These are phyloP conservation scores for Penicillium desertorum DNA, from an alignment of 495 filamentous ascomycete genomes.

Conservation along the genomic window DNA sequence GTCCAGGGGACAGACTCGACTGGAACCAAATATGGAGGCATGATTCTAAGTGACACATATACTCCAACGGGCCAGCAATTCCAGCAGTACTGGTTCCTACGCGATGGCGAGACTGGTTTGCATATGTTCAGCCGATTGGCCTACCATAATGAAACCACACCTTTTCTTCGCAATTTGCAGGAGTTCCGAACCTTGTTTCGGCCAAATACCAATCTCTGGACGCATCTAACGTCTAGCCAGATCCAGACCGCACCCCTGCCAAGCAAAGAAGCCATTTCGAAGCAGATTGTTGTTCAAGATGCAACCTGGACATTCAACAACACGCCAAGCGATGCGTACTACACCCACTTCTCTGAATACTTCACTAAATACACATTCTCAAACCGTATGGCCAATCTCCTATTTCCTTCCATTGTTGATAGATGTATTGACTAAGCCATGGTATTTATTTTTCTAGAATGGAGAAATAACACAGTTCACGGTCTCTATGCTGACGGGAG, in stretches of 20 bases:
- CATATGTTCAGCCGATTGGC: slow-evolving; percentile 55
- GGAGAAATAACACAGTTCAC: slow-evolving; percentile 54
- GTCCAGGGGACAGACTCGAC: slow-evolving; percentile 51
- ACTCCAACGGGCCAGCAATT: slow-evolving; percentile 51
- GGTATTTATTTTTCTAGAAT: slow-evolving; percentile 24
- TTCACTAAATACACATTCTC: slow-evolving; percentile 61
- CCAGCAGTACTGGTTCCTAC: slow-evolving; percentile 58
- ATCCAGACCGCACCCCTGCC: slow-evolving; percentile 54
- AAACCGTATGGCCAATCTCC: slow-evolving; percentile 24
- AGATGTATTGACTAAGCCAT: background rate
- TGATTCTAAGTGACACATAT: slow-evolving; percentile 53
- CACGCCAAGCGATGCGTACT: slow-evolving; percentile 50
- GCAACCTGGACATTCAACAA: slow-evolving; percentile 57
- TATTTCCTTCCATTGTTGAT: background rate
- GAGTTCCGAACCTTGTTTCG: slow-evolving; percentile 57
- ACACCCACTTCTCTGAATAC: slow-evolving; percentile 52
- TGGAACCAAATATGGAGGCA: slow-evolving; percentile 47
- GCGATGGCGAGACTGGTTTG: slow-evolving; percentile 55
- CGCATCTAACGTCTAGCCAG: slow-evolving; percentile 52
- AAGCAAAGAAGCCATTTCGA: slow-evolving; percentile 39
- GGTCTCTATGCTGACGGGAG: slow-evolving; percentile 55
- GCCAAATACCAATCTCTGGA: slow-evolving; percentile 55
- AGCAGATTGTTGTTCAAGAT: slow-evolving; percentile 53
- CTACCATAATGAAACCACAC: slow-evolving; percentile 53
- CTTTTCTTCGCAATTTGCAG: slow-evolving; percentile 53